phyloP scores from a whole-genome alignment of 139 green algal genomes.

The Coelastrella sp. region DNA sequence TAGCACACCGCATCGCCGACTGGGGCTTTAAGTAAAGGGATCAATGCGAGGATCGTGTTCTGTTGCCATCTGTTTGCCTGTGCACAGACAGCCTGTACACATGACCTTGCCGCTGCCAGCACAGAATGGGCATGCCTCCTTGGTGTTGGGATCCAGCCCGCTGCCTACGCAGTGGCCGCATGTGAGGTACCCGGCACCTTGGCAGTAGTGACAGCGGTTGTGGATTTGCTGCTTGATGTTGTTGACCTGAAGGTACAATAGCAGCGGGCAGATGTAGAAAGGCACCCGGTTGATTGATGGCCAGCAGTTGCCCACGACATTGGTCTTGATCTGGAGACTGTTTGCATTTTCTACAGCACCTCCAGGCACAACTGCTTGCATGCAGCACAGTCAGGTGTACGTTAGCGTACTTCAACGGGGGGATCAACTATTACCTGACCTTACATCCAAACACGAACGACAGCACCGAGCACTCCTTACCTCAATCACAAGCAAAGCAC shows the following conservation, averaged over 20 bases:
- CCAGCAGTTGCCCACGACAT: too few species aligned
- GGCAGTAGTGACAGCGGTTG: conserved; percentile 78
- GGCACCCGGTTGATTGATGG: too few species aligned
- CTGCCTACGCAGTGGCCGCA: conserved; percentile 90
- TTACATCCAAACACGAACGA: background rate
- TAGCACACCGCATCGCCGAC: too few species aligned
- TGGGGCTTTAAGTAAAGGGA: conserved; percentile 75
- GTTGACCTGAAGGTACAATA: conserved; percentile 65
- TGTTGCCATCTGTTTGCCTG: conserved; percentile 92
- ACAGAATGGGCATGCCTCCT: conserved; percentile 74
- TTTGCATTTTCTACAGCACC: too few species aligned
- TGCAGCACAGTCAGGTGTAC: too few species aligned
- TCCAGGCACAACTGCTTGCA: too few species aligned
- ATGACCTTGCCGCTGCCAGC: conserved; percentile 95
- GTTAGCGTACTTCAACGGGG: too few species aligned
- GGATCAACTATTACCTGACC: background rate
- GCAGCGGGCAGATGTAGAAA: background rate
- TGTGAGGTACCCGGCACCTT: conserved; percentile 93
- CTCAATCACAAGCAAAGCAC: conserved; percentile 96
- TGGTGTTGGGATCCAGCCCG: conserved; percentile 58
- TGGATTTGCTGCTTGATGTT: conserved; percentile 90
- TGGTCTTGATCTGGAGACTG: too few species aligned
- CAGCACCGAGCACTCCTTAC: background rate
- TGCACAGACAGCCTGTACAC: conserved; percentile 98
- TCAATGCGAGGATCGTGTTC: conserved; percentile 96